Evolutionary conservation across 1,284 basidiomycete genomes (phyloP).

Genomic region (Ustilago lituana): DNA sequence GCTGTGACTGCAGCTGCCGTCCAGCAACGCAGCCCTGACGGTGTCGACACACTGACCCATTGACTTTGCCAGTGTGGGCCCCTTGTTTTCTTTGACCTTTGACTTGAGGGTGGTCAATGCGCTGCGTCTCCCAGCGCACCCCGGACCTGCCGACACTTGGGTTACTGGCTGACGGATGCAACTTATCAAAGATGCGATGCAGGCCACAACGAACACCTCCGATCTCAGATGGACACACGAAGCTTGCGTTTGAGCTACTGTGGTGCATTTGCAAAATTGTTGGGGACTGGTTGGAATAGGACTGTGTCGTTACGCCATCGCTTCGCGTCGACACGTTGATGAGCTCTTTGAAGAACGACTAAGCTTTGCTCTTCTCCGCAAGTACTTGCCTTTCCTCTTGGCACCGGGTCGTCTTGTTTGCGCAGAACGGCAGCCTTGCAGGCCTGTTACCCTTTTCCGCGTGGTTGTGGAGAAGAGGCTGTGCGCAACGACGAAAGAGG

Average conservation of each 20-base stretch:
- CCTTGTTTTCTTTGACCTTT: too few species aligned
- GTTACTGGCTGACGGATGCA: neutral
- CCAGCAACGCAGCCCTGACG: too few species aligned
- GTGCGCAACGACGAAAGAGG: too few species aligned
- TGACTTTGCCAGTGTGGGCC: too few species aligned
- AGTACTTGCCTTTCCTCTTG: neutral
- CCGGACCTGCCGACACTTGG: neutral
- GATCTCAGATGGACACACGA: constrained; percentile 1
- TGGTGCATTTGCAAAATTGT: neutral
- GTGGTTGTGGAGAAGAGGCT: too few species aligned
- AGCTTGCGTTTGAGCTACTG: constrained; percentile 2
- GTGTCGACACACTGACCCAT: too few species aligned
- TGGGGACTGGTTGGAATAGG: too few species aligned
- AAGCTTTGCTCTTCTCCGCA: constrained; percentile 1
- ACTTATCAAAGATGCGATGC: neutral
- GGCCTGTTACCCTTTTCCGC: too few species aligned
- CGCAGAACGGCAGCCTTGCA: too few species aligned
- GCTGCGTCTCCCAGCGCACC: neutral
- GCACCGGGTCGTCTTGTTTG: too few species aligned
- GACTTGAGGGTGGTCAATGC: constrained; percentile 5
- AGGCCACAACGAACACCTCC: constrained; percentile 2
- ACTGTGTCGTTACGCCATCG: neutral
- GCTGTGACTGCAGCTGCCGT: too few species aligned
- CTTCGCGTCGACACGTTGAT: constrained; percentile 10
- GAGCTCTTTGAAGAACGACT: neutral